Percentiles rank a stretch among this genome's conserved stretches.
These are phyloP conservation scores for Arctium lappa DNA, from an alignment of 129 eudicot genomes.

Conservation along the genomic window DNA sequence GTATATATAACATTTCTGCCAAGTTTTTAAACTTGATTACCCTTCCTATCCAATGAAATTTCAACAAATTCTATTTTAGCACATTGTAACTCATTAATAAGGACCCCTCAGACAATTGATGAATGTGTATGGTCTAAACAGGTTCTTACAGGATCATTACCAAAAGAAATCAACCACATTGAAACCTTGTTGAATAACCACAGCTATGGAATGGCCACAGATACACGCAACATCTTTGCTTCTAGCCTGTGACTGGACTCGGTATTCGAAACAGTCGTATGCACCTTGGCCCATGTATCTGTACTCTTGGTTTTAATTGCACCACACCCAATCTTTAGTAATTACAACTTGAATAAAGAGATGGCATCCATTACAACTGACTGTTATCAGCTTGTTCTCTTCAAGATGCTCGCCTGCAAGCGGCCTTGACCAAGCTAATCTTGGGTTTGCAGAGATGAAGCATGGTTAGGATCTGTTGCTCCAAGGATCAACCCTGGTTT, in stretches of 20 bases:
- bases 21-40: background rate
- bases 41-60: background rate
- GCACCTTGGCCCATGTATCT: no score
- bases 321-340: no score
- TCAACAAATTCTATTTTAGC: background rate
- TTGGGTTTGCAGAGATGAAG: background rate
- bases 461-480: background rate
- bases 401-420: background rate
- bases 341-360: background rate
- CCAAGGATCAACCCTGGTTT: no score
- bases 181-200: constrained; percentile 77
- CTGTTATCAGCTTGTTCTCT: no score
- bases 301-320: no score
- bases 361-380: background rate
- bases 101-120: background rate
- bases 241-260: constrained; percentile 24
- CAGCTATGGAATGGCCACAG: constrained; percentile 30
- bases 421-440: background rate
- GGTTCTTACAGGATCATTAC: constrained; percentile 93
- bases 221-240: constrained; percentile 25
- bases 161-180: constrained; percentile 74
- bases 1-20: constrained; percentile 29
- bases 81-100: background rate
- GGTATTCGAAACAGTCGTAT: background rate
- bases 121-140: constrained; percentile 20